Percentiles rank a stretch among this genome's conserved stretches.
phyloP scores from a whole-genome alignment of 2,329 filamentous ascomycete genomes.

The Ampelomyces quisqualis region DNA sequence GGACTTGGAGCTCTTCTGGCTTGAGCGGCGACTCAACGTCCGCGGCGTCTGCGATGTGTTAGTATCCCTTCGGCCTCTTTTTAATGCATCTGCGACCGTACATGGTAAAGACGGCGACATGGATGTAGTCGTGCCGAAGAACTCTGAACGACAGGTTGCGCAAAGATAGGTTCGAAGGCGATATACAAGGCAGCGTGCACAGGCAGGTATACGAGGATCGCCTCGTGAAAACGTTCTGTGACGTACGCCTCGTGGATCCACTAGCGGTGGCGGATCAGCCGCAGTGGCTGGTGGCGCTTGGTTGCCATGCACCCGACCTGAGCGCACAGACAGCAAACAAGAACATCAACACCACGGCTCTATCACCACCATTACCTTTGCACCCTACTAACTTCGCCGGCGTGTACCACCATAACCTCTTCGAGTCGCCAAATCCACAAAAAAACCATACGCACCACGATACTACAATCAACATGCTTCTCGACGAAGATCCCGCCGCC shows the following conservation, averaged over 20 bases:
- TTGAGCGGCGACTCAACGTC: constrained; percentile 96
- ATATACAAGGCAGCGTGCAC: constrained; percentile 6
- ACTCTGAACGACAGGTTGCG: not conserved
- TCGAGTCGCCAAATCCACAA: not conserved
- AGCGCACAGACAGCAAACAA: constrained; percentile 34
- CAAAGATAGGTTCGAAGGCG: not conserved
- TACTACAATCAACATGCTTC: constrained; percentile 67
- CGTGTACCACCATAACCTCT: not conserved
- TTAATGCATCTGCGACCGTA: constrained; percentile 13
- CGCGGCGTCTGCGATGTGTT: constrained; percentile 72
- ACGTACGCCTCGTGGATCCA: constrained; percentile 36
- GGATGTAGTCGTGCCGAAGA: constrained; percentile 1
- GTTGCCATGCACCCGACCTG: constrained; percentile 29
- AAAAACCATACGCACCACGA: constrained; percentile 5
- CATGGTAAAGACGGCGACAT: constrained; percentile 44
- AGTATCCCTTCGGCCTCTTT: constrained; percentile 14
- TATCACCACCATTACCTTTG: constrained; percentile 16
- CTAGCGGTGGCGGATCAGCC: constrained; percentile 6
- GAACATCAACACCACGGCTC: constrained; percentile 31
- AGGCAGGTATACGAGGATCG: constrained; percentile 13
- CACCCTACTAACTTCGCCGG: constrained; percentile 1
- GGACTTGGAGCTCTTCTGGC: constrained; percentile 85
- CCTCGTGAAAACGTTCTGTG: constrained; percentile 32
- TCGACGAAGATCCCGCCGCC: constrained; percentile 87
- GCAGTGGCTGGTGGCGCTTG: not conserved